A percentile compares a stretch with the other conserved stretches of the same genome.
phyloP scores from a whole-genome alignment of 495 filamentous ascomycete genomes.

The Aspergillus homomorphus region DNA sequence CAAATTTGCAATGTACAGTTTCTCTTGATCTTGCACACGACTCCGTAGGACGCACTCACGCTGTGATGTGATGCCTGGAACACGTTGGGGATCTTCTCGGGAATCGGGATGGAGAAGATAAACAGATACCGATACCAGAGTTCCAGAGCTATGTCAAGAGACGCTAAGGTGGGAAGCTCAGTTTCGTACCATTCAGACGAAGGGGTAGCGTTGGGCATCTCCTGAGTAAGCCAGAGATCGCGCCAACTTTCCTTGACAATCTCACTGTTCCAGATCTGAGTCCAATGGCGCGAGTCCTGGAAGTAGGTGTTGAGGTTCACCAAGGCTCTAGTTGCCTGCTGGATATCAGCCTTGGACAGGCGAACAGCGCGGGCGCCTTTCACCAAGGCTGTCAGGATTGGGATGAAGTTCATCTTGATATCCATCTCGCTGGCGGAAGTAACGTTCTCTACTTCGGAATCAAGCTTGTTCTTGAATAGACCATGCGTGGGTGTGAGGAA shows the following conservation, averaged over 20 bases:
- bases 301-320: slow-evolving; percentile 63
- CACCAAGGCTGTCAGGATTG: slow-evolving; percentile 58
- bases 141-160: slow-evolving; percentile 56
- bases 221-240: slow-evolving; percentile 57
- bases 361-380: slow-evolving; percentile 53
- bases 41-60: slow-evolving; percentile 60
- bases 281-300: slow-evolving; percentile 59
- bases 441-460: slow-evolving; percentile 58
- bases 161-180: slow-evolving; percentile 55
- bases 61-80: slow-evolving; percentile 69
- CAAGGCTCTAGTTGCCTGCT: slow-evolving; percentile 55
- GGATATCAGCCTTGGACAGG: slow-evolving; percentile 49
- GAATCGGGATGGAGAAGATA: slow-evolving; percentile 65
- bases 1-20: slow-evolving; percentile 62
- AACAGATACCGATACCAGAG: slow-evolving; percentile 66
- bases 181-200: slow-evolving; percentile 54
- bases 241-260: slow-evolving; percentile 60
- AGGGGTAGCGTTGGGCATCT: slow-evolving; percentile 52
- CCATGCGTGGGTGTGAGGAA: slow-evolving; percentile 62
- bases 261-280: slow-evolving; percentile 60
- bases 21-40: slow-evolving; percentile 63
- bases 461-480: slow-evolving; percentile 59
- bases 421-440: slow-evolving; percentile 52
- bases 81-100: slow-evolving; percentile 59
- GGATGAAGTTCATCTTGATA: slow-evolving; percentile 60